A percentile compares a stretch with the other conserved stretches of the same genome.
phyloP scores from a whole-genome alignment of 2,329 filamentous ascomycete genomes.

The Macroventuria anomochaeta region DNA sequence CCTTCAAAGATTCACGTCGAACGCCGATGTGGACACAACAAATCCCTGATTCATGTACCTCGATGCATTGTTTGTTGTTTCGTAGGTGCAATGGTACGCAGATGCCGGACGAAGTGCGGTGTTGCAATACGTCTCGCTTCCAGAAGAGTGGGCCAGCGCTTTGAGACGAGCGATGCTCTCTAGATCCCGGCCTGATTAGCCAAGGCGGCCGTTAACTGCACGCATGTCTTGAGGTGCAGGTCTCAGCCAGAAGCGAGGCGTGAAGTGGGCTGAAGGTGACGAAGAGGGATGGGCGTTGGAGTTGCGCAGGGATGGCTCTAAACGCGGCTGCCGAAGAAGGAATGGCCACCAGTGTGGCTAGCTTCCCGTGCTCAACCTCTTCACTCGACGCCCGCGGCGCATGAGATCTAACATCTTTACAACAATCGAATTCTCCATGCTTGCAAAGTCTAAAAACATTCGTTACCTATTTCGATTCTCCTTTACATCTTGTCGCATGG shows the following conservation, averaged over 20 bases:
- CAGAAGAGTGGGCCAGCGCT: constrained; percentile 18
- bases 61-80: neutral
- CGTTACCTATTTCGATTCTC: constrained; percentile 19
- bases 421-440: constrained; percentile 40
- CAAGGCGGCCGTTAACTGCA: neutral
- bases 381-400: constrained; percentile 20
- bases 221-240: constrained; percentile 1
- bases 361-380: constrained; percentile 39
- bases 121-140: constrained; percentile 14
- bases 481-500: constrained; percentile 29
- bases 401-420: constrained; percentile 37
- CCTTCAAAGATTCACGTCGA: neutral
- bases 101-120: neutral
- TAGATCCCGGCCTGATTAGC: constrained; percentile 12
- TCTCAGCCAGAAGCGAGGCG: constrained; percentile 2
- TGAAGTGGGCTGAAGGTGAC: constrained; percentile 16
- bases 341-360: constrained; percentile 22
- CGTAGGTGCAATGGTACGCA: neutral
- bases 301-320: constrained; percentile 25
- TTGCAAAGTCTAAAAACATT: constrained; percentile 22
- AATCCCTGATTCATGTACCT: neutral
- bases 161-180: constrained; percentile 10
- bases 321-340: constrained; percentile 27
- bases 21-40: too few relatives aligned
- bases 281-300: constrained; percentile 8